Evolutionary conservation across 495 filamentous ascomycete genomes (phyloP).

Genomic region (Hyaloscypha variabilis): DNA sequence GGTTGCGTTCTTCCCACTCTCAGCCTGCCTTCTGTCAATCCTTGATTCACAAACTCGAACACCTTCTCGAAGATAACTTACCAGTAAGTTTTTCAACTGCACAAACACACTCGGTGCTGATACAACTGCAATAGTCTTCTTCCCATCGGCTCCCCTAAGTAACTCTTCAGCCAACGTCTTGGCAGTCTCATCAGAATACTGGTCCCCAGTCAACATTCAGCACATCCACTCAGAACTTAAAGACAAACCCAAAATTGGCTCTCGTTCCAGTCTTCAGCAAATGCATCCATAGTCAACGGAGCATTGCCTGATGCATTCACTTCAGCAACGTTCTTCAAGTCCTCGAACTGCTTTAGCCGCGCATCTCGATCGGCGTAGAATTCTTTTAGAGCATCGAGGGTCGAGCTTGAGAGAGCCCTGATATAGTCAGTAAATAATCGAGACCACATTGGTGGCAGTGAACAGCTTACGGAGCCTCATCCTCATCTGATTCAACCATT

Average conservation of each 20-base stretch:
- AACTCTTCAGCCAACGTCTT: conserved; percentile 60
- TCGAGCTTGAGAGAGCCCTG: conserved; percentile 50
- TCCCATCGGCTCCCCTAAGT: conserved; percentile 53
- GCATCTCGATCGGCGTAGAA: conserved; percentile 72
- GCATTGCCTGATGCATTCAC: conserved; percentile 18
- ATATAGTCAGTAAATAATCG: background rate
- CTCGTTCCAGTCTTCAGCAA: conserved; percentile 81
- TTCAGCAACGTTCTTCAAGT: conserved; percentile 53
- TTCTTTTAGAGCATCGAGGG: conserved; percentile 64
- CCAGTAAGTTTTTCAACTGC: conserved; percentile 67
- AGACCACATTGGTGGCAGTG: background rate
- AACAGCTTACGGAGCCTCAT: background rate
- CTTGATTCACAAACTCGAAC: background rate
- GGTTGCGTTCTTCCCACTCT: conserved; percentile 35
- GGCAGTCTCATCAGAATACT: conserved; percentile 76
- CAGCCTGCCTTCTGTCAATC: conserved; percentile 12
- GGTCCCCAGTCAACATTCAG: conserved; percentile 16
- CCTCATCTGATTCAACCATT: background rate
- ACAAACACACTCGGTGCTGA: conserved; percentile 79
- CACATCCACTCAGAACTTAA: background rate
- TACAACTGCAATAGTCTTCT: conserved; percentile 64
- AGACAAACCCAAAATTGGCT: conserved; percentile 74
- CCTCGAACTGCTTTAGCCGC: conserved; percentile 62
- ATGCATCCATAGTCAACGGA: conserved; percentile 66
- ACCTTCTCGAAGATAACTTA: conserved; percentile 40